These are phyloP conservation scores for Pelargonium australe DNA, from an alignment of 441 rosid species.

Conservation along the genomic window DNA sequence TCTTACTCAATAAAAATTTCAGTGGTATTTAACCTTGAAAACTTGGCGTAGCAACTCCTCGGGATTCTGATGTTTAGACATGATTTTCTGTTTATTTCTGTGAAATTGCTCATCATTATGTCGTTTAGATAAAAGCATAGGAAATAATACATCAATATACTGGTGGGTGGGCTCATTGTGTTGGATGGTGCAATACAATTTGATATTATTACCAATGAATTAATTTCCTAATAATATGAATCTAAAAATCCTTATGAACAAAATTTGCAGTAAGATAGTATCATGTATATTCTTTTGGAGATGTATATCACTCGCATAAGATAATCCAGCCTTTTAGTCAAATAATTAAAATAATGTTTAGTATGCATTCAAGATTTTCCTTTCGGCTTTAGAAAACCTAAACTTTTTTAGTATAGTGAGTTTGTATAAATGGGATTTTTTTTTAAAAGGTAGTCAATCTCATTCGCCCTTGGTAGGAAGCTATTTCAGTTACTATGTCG, in stretches of 20 bases:
- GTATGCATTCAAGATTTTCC: not conserved
- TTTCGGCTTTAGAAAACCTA: not conserved
- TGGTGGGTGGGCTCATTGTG: too few relatives aligned
- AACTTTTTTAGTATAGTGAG: not conserved
- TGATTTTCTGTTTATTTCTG: conserved; percentile 1
- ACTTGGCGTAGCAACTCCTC: not conserved
- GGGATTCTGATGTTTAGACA: not conserved
- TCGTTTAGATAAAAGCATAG: too few relatives aligned
- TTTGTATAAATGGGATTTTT: not conserved
- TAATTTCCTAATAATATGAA: too few relatives aligned
- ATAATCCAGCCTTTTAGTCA: not conserved
- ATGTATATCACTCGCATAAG: not conserved
- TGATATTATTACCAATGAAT: too few relatives aligned
- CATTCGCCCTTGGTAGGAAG: not conserved
- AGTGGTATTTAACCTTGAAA: not conserved
- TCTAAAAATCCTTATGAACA: too few relatives aligned
- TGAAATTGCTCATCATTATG: not conserved
- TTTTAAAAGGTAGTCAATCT: not conserved
- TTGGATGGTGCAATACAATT: too few relatives aligned
- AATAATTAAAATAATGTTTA: not conserved
- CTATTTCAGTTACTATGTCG: not conserved
- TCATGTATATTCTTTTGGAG: not conserved
- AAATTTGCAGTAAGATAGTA: not conserved
- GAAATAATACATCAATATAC: too few relatives aligned
- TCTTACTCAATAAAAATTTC: not conserved